Evolutionary conservation across 768 basidiomycete species (phyloP), one percentile per base, ranked within the genome.

Genomic region (Artomyces pyxidatus): DNA sequence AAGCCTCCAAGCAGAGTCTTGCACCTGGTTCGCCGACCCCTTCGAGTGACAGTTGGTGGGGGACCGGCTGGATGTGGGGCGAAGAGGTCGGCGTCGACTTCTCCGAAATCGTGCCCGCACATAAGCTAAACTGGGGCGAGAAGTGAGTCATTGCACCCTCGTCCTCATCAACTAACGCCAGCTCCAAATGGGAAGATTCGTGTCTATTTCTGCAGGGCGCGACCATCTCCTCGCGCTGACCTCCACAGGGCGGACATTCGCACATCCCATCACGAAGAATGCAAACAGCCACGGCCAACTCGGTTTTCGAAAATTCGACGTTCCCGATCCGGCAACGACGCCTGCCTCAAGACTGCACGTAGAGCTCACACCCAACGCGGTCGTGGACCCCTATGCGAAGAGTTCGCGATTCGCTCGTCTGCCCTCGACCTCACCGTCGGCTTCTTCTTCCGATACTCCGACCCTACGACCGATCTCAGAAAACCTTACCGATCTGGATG

Each of bases 241-340:
- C 8, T 83, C 80, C 9, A 70, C 66, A 30, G 91, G 91, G 2
- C 83, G 89, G 41, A 76, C 85, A 4, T 92, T 87, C 61, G 77
- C 81, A 2, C 80, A 89, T 59, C 88, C 93, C 0, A 71, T 88
- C 37, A 78, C 77, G 54, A 78, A 79, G 54, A 63, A 74, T 8
- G 92, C 86, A 25, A 97, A 97, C 65, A 68, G 75, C 1, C 78
- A 81, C 61, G 87, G 88, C 1, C 93, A 96, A 61, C 79, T 97
- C 7, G 93, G 92, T 6, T 73, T 87, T 56, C 78, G 81, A 25
- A 78, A 78, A 52, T 73, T 84, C 42, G 68, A 78, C 43, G 71
- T 86, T 2, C 63, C 64, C 26, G 67, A 71, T 53, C 59, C 59
- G 49, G 42, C 60, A 29, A 53, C 51, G 45, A 60, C 52, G 42